Evolutionary conservation across 257 asterid genomes (phyloP).

Genomic region (Solanum sejunctum): DNA sequence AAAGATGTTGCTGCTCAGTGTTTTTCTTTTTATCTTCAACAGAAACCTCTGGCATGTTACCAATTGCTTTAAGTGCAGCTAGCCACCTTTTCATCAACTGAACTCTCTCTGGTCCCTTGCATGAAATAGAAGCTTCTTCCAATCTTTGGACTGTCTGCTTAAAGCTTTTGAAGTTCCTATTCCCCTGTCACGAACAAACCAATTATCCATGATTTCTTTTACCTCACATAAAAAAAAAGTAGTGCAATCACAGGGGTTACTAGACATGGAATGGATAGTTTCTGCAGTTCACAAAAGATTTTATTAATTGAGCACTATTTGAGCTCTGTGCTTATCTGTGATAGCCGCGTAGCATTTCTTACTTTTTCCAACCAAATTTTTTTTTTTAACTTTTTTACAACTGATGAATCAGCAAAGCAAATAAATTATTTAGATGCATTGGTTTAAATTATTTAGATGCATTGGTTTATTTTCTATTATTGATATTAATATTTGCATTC

Average conservation of each 20-base stretch:
- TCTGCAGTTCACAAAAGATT: not conserved
- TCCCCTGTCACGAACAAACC: slow-evolving; percentile 29
- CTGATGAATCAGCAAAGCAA: not conserved
- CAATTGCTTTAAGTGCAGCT: slow-evolving; percentile 54
- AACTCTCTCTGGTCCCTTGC: slow-evolving; percentile 82
- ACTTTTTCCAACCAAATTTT: not conserved
- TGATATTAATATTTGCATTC: not conserved
- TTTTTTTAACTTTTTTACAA: not conserved
- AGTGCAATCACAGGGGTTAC: not conserved
- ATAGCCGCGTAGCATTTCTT: not conserved
- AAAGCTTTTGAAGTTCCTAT: slow-evolving; percentile 61
- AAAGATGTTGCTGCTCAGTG: slow-evolving; percentile 32
- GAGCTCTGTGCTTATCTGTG: not conserved
- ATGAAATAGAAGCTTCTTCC: slow-evolving; percentile 90
- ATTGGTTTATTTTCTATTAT: not conserved
- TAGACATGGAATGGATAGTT: not conserved
- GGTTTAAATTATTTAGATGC: not conserved
- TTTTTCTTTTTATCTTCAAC: slow-evolving; percentile 45
- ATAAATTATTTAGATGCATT: not conserved
- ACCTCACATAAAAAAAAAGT: not conserved
- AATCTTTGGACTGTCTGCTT: slow-evolving; percentile 90
- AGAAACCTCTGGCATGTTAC: slow-evolving; percentile 23
- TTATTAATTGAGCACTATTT: not conserved
- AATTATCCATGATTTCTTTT: not conserved
- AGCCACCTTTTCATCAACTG: slow-evolving; percentile 91